Evolutionary conservation across 23 red algal genomes (phyloP).

Genomic region (Gracilaria domingensis): DNA sequence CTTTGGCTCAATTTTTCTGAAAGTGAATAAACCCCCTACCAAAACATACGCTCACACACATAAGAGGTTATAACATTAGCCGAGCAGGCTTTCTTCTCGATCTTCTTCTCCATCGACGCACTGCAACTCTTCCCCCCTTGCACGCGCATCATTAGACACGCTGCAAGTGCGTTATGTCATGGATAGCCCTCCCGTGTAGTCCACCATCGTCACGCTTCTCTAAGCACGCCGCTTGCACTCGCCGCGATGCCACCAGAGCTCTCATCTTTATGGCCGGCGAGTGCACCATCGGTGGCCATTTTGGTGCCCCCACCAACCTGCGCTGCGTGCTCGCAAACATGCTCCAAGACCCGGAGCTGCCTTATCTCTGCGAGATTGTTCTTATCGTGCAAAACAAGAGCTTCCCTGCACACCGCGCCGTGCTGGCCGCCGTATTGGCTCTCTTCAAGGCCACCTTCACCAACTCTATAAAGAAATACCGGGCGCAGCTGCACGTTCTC

Average conservation of each 20-base stretch:
- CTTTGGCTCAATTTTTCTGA: no score
- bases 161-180: neutral
- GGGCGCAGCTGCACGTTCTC: no score
- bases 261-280: neutral
- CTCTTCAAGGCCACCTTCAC: conserved; percentile 79
- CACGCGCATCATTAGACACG: no score
- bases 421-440: conserved; percentile 57
- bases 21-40: no score
- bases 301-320: conserved; percentile 52
- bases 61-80: neutral
- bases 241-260: conserved; percentile 4
- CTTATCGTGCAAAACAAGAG: conserved; percentile 47
- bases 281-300: conserved; percentile 54
- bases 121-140: no score
- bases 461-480: no score
- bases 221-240: neutral
- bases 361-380: conserved; percentile 62
- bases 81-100: neutral
- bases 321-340: conserved; percentile 56
- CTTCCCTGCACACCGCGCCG: conserved; percentile 66
- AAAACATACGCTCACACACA: no score
- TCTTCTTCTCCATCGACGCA: no score
- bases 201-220: neutral
- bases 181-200: neutral
- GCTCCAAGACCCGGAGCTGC: conserved; percentile 48